These are phyloP conservation scores for Epithemia pelagica DNA, from an alignment of 108 stramenopile species.

Conservation along the genomic window DNA sequence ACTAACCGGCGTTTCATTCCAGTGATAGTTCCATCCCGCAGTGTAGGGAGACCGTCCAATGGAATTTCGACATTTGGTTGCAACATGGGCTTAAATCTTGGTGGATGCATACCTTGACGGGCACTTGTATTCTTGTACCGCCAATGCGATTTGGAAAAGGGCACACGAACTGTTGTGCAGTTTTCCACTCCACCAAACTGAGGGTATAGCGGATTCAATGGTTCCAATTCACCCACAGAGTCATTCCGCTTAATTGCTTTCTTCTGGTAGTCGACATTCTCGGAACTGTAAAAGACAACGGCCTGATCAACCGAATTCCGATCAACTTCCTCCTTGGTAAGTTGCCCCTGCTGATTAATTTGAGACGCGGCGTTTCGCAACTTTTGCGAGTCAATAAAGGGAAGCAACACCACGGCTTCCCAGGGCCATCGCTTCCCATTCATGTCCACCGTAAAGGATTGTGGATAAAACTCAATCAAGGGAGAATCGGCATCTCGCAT, in stretches of 20 bases:
- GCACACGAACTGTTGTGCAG: slow-evolving; percentile 24
- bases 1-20: slow-evolving; percentile 43
- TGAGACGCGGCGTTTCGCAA: slow-evolving; percentile 54
- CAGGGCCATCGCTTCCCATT: slow-evolving; percentile 95
- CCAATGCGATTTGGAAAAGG: slow-evolving; percentile 34
- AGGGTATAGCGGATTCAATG: background rate
- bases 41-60: slow-evolving; percentile 66
- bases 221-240: background rate
- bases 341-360: slow-evolving; percentile 34
- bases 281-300: slow-evolving; percentile 23
- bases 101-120: background rate
- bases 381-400: slow-evolving; percentile 91
- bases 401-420: slow-evolving; percentile 95
- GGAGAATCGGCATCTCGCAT: slow-evolving; percentile 83
- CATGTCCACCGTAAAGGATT: slow-evolving; percentile 77
- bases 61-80: slow-evolving; percentile 38
- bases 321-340: slow-evolving; percentile 57
- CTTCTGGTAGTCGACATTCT: background rate
- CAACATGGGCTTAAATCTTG: slow-evolving; percentile 56
- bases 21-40: slow-evolving; percentile 66
- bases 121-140: slow-evolving; percentile 19
- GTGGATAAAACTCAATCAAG: slow-evolving; percentile 88
- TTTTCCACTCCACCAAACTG: slow-evolving; percentile 25
- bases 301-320: slow-evolving; percentile 56
- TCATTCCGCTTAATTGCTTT: background rate